Evolutionary conservation across 495 filamentous ascomycete species (phyloP).

Genomic region (Hypoxylon subgilvum): DNA sequence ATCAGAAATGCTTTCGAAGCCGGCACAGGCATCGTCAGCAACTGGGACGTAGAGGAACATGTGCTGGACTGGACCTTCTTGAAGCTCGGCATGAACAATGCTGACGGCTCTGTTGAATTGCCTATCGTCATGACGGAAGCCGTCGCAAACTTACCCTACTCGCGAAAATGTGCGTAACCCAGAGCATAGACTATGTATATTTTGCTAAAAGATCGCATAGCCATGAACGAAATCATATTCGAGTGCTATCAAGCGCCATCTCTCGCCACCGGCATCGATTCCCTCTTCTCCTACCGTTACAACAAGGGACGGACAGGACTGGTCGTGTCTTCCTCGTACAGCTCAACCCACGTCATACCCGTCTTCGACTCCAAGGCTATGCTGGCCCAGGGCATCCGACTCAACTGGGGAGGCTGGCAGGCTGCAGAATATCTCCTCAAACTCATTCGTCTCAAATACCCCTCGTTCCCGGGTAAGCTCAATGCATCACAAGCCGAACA

Average conservation of each 20-base stretch:
- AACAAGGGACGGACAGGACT: slow-evolving; percentile 88
- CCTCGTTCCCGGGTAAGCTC: slow-evolving; percentile 81
- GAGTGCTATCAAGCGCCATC: slow-evolving; percentile 90
- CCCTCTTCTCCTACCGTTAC: slow-evolving; percentile 90
- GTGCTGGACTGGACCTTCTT: slow-evolving; percentile 90
- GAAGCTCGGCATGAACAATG: slow-evolving; percentile 84
- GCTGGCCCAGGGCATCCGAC: slow-evolving; percentile 78
- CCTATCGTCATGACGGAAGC: slow-evolving; percentile 96
- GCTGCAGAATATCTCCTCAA: slow-evolving; percentile 88
- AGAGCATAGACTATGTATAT: not conserved
- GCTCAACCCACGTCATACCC: slow-evolving; percentile 93
- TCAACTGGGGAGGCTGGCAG: slow-evolving; percentile 95
- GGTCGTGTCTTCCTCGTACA: slow-evolving; percentile 89
- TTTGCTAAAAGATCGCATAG: slow-evolving; percentile 51
- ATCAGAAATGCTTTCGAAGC: slow-evolving; percentile 89
- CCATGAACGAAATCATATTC: slow-evolving; percentile 96
- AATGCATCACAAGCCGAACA: slow-evolving; percentile 84
- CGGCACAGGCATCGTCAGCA: slow-evolving; percentile 86
- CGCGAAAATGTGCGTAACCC: slow-evolving; percentile 72
- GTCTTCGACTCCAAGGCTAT: slow-evolving; percentile 84
- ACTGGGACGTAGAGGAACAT: slow-evolving; percentile 97
- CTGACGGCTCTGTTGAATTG: slow-evolving; percentile 73
- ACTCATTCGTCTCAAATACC: slow-evolving; percentile 91
- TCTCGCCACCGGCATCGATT: slow-evolving; percentile 91
- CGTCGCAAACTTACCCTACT: slow-evolving; percentile 85